A percentile compares a stretch with the other conserved stretches of the same genome.
phyloP scores from a whole-genome alignment of 306 rosid species.

The Sesbania bispinosa region DNA sequence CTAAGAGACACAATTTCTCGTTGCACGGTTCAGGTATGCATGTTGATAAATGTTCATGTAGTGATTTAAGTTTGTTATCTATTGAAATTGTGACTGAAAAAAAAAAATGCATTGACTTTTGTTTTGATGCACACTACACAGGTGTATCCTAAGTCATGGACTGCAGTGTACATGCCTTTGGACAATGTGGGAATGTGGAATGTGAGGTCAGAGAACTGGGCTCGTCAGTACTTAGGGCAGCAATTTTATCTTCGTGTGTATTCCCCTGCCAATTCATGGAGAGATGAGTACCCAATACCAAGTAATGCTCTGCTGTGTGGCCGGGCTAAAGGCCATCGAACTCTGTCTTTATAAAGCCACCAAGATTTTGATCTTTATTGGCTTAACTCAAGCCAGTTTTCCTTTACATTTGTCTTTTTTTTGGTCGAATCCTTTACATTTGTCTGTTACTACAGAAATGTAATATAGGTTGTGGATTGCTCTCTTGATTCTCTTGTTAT shows the following conservation, averaged over 20 bases:
- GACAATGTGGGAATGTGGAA: conserved; percentile 99
- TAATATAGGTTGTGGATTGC: not conserved
- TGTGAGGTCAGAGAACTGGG: conserved; percentile 78
- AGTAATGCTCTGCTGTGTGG: conserved; percentile 71
- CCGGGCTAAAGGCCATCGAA: conserved; percentile 46
- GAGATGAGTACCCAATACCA: conserved; percentile 87
- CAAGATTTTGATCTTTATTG: not conserved
- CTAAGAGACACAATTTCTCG: conserved; percentile 76
- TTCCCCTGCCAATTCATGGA: conserved; percentile 78
- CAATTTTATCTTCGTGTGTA: conserved; percentile 85
- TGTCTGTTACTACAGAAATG: not conserved
- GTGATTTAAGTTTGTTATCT: not conserved
- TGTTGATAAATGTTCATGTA: not conserved
- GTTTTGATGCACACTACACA: conserved; percentile 11
- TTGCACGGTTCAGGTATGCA: conserved; percentile 70
- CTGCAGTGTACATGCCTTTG: conserved; percentile 75
- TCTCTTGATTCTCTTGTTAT: not conserved
- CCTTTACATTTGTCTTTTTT: not conserved
- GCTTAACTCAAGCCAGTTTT: conserved; percentile 39
- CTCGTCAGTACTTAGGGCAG: conserved; percentile 76
- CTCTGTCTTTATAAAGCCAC: not conserved
- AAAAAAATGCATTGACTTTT: not conserved
- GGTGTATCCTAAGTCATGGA: conserved; percentile 92
- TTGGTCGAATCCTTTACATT: no score
- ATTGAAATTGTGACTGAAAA: not conserved